Evolutionary conservation across 345 rosid species (phyloP), one percentile per base, ranked within the genome.

Genomic region (Populus ilicifolia): DNA sequence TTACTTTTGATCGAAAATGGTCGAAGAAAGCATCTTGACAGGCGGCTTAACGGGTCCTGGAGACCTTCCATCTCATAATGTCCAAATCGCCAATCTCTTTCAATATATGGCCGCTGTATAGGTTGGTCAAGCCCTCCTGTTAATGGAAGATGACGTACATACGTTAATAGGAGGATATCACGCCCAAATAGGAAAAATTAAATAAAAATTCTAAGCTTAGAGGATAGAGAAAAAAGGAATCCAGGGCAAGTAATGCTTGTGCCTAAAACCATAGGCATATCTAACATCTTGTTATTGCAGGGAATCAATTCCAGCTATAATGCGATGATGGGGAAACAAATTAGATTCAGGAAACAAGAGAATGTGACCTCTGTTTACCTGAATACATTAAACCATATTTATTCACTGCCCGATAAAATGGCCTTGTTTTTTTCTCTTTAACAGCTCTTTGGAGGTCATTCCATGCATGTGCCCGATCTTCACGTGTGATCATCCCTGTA

Each of bases 11-110:
- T 76, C 74, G 84, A 77, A 83, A 91, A 79, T 54, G 90, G 84
- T 36, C 72, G 88, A 68, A 83, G 84, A 72, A 94, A 80, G 70
- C 76, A 54, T 85, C 93, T 82, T 54, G 87, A 84, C 21, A 91
- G 36, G 33, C 92, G 85, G 81, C 92, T 91, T 69, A 94, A 71
- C 1, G 98, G 98, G 74, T 94, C 98, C 83, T 93, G 98, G 68
- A 94, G 90, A 80, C 97, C 97, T 74, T 94, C 98, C 94, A 94
- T 84, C 85, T 91, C 89, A 78, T 94, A 94, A 83, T 91, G 97
- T 78, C 98, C 98, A 83, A 94, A 94, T 64, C 95, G 90, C 98
- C 98, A 94, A 78, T 94, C 97, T 67, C 97, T 86, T 29, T 80
- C 85, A 62, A 93, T 74, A 30, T 70, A 84, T 18, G 87, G 87